Base-by-base conservation (phyloP, 371 early-diverging fungal genomes). In the Actinomortierella ambigua region DNA sequence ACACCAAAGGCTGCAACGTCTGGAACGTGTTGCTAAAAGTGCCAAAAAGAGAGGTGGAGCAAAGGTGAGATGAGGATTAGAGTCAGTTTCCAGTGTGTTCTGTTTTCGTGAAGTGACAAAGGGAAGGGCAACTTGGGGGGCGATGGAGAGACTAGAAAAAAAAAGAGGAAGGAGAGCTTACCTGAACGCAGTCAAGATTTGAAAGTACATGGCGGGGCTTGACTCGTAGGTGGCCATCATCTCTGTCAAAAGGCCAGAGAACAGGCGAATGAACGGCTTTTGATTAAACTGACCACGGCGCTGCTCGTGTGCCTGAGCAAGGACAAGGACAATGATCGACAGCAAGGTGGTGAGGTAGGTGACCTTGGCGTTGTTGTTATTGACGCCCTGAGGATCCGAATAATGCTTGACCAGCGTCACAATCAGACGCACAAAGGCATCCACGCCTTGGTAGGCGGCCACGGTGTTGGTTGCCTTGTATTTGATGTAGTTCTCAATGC, bases 201-300 rank as follows among this genome's bases (percentile, higher is more conserved):
- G 88, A 65, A 88, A 84, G 64, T 90, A 87, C 41, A 92, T 83
- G 5, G 83, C 76, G 55, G 88, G 88, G n/a, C 90, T 69, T 9
- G 85, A 81, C 55, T 86, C 85, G 63, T 93, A 90, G 18, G 85
- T 83, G 20, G 81, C 58, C 76, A 93, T 88, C 42, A 95, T 79
- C 60, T 97, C 96, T 57, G 89, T 86, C 53, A 98, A 77, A 28
- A 97, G 76, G 41, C 89, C 87, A 17, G 93, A 88, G 57, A 97
- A 89, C 28, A 98, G 78, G 27, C 99, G 88, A 79, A 95, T 90
- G 81, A 92, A 95, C 0, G 97, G 96, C 53, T 91, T 84, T 70
- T 97, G 98, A 69, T 94, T 89, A 82, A 98, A 98, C 48, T 86
- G 82, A 24, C 85, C 85, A 8, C 88, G 86, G 20, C 85, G 82